Percentiles rank a stretch among this genome's conserved stretches.
phyloP scores from a whole-genome alignment of 2,329 filamentous ascomycete genomes.

The Hypoxylon sp. region DNA sequence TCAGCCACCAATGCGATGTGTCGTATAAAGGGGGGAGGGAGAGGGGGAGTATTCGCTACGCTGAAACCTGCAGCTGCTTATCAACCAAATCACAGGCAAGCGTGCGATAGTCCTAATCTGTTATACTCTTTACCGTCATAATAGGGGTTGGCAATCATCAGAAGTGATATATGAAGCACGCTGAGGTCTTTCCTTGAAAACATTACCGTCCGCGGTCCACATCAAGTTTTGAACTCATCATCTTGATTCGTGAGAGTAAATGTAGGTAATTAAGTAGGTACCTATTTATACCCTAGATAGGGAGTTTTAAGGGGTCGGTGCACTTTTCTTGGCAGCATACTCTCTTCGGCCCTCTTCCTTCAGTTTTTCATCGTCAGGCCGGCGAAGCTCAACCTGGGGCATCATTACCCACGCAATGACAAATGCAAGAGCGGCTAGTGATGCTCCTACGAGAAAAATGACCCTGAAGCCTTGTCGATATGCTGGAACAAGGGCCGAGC shows the following conservation, averaged over 20 bases:
- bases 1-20: slow-evolving; percentile 14
- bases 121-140: too few species aligned
- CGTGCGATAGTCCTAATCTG: too few species aligned
- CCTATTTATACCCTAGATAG: too few species aligned
- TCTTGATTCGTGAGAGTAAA: too few species aligned
- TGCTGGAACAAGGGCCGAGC: slow-evolving; percentile 48
- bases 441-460: slow-evolving; percentile 51
- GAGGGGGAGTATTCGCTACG: too few species aligned
- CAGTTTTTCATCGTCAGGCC: slow-evolving; percentile 49
- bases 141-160: too few species aligned
- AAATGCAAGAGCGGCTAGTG: slow-evolving; percentile 49
- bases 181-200: too few species aligned
- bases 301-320: slow-evolving; percentile 5
- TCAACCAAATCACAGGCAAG: slow-evolving; percentile 6
- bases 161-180: too few species aligned
- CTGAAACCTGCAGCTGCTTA: too few species aligned
- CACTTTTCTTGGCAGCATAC: slow-evolving; percentile 10
- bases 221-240: too few species aligned
- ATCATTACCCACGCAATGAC: slow-evolving; percentile 51
- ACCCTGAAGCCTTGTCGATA: slow-evolving; percentile 50
- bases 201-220: too few species aligned
- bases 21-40: not conserved
- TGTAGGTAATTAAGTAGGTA: too few species aligned
- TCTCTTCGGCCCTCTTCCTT: slow-evolving; percentile 37
- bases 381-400: slow-evolving; percentile 50